These are phyloP conservation scores for Rhizopogon vesiculosus DNA, from an alignment of 768 basidiomycete genomes.

Conservation along the genomic window DNA sequence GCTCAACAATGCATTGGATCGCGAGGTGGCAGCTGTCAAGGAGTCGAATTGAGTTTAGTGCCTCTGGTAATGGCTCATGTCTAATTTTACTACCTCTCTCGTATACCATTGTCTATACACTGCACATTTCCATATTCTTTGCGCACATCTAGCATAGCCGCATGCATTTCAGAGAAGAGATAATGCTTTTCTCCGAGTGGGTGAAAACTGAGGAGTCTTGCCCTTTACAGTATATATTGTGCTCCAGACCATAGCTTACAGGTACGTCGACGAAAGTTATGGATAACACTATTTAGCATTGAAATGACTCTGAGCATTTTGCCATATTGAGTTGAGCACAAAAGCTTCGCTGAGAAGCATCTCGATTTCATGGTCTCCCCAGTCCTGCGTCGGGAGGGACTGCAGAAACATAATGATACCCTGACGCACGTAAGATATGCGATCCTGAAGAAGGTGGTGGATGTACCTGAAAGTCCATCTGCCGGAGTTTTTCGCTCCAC, in stretches of 20 bases:
- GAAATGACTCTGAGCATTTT: constrained; percentile 88
- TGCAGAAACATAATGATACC: constrained; percentile 99
- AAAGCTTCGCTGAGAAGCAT: constrained; percentile 95
- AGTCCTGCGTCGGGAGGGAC: constrained; percentile 85
- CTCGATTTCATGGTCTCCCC: constrained; percentile 96
- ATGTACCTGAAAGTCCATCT: constrained; percentile 97
- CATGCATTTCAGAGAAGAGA: neutral
- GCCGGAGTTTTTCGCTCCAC: constrained; percentile 89
- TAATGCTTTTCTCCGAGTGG: neutral
- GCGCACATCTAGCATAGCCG: neutral
- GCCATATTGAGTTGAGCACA: constrained; percentile 89
- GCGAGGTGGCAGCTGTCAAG: constrained; percentile 52
- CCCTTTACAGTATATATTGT: neutral
- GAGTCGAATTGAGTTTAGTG: neutral
- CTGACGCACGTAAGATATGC: constrained; percentile 34
- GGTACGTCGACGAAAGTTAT: neutral
- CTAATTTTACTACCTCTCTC: neutral
- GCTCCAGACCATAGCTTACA: neutral
- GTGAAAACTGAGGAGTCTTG: neutral
- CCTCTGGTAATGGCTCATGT: neutral
- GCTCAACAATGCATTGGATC: constrained; percentile 55
- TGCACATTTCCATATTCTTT: neutral
- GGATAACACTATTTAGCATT: constrained; percentile 39
- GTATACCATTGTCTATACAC: neutral
- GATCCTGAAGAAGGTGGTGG: neutral